Evolutionary conservation across 495 filamentous ascomycete species (phyloP).

Genomic region (Chaetomium tenue): DNA sequence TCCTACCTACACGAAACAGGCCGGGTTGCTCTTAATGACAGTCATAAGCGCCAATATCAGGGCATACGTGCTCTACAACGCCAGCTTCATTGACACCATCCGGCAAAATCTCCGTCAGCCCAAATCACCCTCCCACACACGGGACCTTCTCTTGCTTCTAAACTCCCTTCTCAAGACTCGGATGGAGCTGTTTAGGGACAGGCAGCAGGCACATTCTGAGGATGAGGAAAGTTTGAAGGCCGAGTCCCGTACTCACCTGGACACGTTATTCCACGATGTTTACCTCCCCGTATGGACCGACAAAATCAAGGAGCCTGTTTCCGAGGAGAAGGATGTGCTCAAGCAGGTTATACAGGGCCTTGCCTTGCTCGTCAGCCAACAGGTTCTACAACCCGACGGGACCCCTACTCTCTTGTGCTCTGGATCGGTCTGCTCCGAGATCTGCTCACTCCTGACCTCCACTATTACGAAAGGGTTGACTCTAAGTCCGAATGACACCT

Average conservation of each 20-base stretch:
- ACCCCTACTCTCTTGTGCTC: conserved; percentile 34
- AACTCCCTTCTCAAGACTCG: conserved; percentile 44
- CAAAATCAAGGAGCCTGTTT: conserved; percentile 25
- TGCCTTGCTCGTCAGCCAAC: conserved; percentile 40
- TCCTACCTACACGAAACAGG: conserved; percentile 46
- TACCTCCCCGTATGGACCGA: conserved; percentile 44
- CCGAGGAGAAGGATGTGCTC: conserved; percentile 35
- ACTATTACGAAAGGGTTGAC: conserved; percentile 27
- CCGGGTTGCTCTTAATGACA: conserved; percentile 47
- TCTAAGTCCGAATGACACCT: conserved; percentile 36
- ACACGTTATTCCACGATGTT: conserved; percentile 39
- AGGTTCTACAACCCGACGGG: conserved; percentile 23
- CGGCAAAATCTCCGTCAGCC: conserved; percentile 42
- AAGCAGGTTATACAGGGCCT: conserved; percentile 44
- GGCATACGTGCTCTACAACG: conserved; percentile 38
- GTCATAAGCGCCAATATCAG: conserved; percentile 38
- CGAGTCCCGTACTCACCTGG: conserved; percentile 21
- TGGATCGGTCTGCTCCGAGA: conserved; percentile 33
- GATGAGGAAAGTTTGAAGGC: conserved; percentile 30
- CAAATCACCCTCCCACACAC: conserved; percentile 42
- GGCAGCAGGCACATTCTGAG: conserved; percentile 26
- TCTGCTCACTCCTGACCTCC: conserved; percentile 34
- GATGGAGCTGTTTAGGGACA: conserved; percentile 31
- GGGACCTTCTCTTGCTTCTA: conserved; percentile 43
- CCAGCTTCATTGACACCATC: conserved; percentile 38